Percentiles rank a stretch among this genome's conserved stretches.
phyloP scores from a whole-genome alignment of 2,329 filamentous ascomycete species.

The Pseudogymnoascus destructans region DNA sequence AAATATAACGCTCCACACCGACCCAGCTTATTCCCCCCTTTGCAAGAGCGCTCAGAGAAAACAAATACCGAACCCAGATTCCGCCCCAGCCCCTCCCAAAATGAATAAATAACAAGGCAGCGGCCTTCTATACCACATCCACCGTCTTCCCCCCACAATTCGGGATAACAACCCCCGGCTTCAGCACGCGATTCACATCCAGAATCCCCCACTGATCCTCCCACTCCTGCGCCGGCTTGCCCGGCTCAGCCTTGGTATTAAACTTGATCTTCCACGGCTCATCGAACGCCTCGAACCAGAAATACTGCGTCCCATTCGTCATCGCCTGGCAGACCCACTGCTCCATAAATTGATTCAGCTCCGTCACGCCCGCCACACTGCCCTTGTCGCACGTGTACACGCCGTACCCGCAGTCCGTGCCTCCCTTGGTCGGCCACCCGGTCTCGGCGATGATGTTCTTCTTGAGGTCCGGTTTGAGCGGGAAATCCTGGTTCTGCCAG shows the following conservation, averaged over 20 bases:
- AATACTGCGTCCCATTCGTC: slow-evolving; percentile 76
- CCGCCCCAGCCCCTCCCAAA: too few relatives aligned
- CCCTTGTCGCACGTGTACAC: slow-evolving; percentile 46
- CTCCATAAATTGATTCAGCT: slow-evolving; percentile 77
- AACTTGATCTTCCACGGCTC: slow-evolving; percentile 85
- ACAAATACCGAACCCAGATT: too few relatives aligned
- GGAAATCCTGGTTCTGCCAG: slow-evolving; percentile 58
- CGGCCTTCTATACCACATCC: too few relatives aligned
- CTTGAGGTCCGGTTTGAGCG: slow-evolving; percentile 43
- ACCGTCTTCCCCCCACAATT: slow-evolving; percentile 69
- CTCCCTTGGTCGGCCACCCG: slow-evolving; percentile 78
- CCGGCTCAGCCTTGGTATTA: slow-evolving; percentile 37
- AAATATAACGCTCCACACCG: too few relatives aligned
- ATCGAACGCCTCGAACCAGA: slow-evolving; percentile 96
- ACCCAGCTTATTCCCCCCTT: too few relatives aligned
- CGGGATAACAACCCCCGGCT: slow-evolving; percentile 72
- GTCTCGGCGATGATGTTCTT: slow-evolving; percentile 81
- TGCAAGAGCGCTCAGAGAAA: too few relatives aligned
- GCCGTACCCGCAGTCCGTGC: slow-evolving; percentile 55
- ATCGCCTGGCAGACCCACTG: slow-evolving; percentile 75
- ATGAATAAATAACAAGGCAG: too few relatives aligned
- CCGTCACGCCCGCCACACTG: slow-evolving; percentile 62
- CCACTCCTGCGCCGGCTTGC: slow-evolving; percentile 51
- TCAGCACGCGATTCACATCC: slow-evolving; percentile 73
- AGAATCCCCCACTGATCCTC: slow-evolving; percentile 94